phyloP scores from a whole-genome alignment of 202 grass and related monocot species.

The Panicum hallii region DNA sequence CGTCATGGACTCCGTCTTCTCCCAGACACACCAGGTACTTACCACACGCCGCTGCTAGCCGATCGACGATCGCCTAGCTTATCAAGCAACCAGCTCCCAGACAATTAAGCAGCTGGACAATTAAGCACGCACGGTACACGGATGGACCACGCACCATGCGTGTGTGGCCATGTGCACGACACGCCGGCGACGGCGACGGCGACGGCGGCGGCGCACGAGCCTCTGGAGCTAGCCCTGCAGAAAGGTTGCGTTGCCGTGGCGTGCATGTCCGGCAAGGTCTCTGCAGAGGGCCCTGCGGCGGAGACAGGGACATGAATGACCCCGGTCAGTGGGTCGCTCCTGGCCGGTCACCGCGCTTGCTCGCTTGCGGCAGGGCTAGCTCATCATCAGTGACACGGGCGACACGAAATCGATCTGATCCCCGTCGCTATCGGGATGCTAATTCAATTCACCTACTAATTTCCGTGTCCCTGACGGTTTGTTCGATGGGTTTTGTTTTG shows the following conservation, averaged over 20 bases:
- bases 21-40: conserved; percentile 70
- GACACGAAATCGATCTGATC: not conserved
- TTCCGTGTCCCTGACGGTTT: conserved; percentile 11
- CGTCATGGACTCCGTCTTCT: conserved; percentile 83
- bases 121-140: not conserved
- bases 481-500: conserved; percentile 11
- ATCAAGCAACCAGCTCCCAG: not conserved
- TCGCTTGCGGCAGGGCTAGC: conserved; percentile 14
- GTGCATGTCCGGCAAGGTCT: conserved; percentile 19
- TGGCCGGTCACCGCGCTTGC: not conserved
- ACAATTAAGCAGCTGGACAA: not conserved
- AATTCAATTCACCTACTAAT: not conserved
- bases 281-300: not conserved
- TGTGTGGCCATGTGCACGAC: not conserved
- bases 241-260: not conserved
- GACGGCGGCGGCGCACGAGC: not conserved
- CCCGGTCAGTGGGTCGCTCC: not conserved
- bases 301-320: conserved; percentile 30
- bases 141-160: not conserved
- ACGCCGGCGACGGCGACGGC: not conserved
- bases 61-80: too few relatives aligned
- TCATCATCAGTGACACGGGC: not conserved
- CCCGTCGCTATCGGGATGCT: not conserved
- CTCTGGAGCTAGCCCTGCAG: not conserved
- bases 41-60: too few relatives aligned